Evolutionary conservation across 1,284 basidiomycete species (phyloP), one percentile per base, ranked within the genome.

Genomic region (Cryptococcus amylolentus): DNA sequence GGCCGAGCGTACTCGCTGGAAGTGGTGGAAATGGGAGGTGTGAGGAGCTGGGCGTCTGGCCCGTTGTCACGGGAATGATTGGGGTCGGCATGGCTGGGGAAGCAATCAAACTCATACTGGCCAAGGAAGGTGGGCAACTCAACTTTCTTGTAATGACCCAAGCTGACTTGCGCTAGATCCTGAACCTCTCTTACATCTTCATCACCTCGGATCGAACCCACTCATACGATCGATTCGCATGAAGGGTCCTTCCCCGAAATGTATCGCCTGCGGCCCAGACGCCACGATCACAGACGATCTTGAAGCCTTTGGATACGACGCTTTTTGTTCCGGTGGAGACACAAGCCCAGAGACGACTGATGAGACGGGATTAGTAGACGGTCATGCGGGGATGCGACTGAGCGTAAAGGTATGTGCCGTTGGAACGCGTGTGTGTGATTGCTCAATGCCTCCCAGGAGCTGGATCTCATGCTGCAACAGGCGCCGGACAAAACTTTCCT

Each of bases 11-110:
- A 13, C 84, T 88, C 4, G 84, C 86, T 14, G 82, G 84, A 3
- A 84, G 84, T 58, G 81, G 81, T 0, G 71, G 63, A 40, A 79
- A 83, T 3, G 88, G 87, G 5, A 86, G 86, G 13, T 98, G 96
- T 67, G 90, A 89, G 64, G 94, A 98, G 71, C 83, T 88, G 13
- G 96, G 96, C 2, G 88, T 99, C 2, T 79, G 98, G 43, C 95
- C 95, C 0, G 85, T 83, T 0, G 88, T 97, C 0, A 93, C 91
- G 0, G 96, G 96, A 0, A 80, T 93, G 20, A 89, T 98, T 27
- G 96, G 96, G 9, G 88, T 86, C 49, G 79, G 94, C 66, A 95
- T 98, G 81, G 96, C 94, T 1, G 73, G 90, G 14, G 94, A 97
- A 75, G 83, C 90, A 1, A 86, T 98, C 70, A 92, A 90, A 72